Base-by-base conservation (phyloP, 495 filamentous ascomycete genomes). In the Neurospora sp. region DNA sequence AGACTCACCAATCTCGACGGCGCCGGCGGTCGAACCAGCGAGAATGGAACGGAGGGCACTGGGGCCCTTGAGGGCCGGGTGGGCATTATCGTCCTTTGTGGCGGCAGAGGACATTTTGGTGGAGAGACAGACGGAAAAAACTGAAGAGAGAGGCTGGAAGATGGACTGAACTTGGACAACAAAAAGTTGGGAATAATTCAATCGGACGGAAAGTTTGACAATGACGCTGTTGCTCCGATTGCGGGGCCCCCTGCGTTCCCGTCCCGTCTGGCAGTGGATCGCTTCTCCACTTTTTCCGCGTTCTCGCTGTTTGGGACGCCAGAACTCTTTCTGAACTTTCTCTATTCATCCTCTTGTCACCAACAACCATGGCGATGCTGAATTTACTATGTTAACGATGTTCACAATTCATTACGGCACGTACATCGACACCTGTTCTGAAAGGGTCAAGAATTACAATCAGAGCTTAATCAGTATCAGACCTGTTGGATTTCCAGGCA, bases 11-110 rank as follows among this genome's bases (percentile, higher is more conserved):
- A 99, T 98, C 82, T 99, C 96, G 73, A 98, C 89, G 70, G 96
- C 96, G 78, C 96, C 96, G 53, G 96, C 96, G 22, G 91, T 91
- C 70, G 93, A 91, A 72, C 94, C 94, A 45, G 94, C 94, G 77
- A 97, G 85, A 73, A 97, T 92, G 71, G 93, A 96, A 74, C 94
- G 90, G 77, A 96, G 79, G 68, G 90, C 86, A 79, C 93, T 96
- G 41, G 94, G 93, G 85, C 94, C 82, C 76, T 87, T 81, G 70
- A 80, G 68, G 39, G 77, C 76, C 71, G 78, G 74, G 70, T 78
- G 77, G 7, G 45, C 35, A 10, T 68, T 41, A 38, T 78, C 78
- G 12, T 81, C 77, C 71, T 77, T 78, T 45, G 74, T 53, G 16
- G 75, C 12, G 16, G 78, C 42, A 16, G 81, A 72, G 39, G 80